Percentiles rank a stretch among this genome's conserved stretches.
These are phyloP conservation scores for Thermothielavioides terrestris DNA, from an alignment of 495 filamentous ascomycete species.

Conservation along the genomic window DNA sequence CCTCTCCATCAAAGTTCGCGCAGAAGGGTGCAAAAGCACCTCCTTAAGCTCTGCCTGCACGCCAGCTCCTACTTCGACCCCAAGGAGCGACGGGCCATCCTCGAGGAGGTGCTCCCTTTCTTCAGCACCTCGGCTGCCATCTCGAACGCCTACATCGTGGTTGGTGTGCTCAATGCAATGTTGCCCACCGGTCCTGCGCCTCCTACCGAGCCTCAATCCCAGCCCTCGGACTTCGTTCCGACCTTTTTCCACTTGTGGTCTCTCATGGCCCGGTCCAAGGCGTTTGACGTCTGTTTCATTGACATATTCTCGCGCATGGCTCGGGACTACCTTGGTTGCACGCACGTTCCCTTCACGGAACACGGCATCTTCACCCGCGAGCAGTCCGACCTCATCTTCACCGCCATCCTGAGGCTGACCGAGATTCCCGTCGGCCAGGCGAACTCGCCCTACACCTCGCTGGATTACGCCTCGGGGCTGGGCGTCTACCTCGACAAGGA, in stretches of 20 bases:
- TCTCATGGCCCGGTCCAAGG: constrained; percentile 78
- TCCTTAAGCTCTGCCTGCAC: constrained; percentile 83
- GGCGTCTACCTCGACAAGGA: constrained; percentile 84
- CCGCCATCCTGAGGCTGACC: constrained; percentile 75
- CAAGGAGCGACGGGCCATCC: constrained; percentile 69
- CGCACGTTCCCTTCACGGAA: constrained; percentile 72
- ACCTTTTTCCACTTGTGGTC: constrained; percentile 96
- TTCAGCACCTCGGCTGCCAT: constrained; percentile 92
- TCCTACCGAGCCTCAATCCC: constrained; percentile 57
- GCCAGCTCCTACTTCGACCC: constrained; percentile 90
- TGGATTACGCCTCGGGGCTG: constrained; percentile 75
- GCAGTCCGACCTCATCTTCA: constrained; percentile 89
- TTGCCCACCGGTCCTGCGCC: constrained; percentile 78
- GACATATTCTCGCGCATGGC: constrained; percentile 84
- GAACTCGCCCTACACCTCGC: constrained; percentile 80
- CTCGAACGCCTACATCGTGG: constrained; percentile 79
- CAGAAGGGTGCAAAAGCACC: constrained; percentile 39
- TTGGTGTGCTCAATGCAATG: constrained; percentile 74
- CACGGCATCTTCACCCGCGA: constrained; percentile 88
- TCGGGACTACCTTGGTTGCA: constrained; percentile 65
- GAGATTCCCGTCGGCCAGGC: constrained; percentile 97
- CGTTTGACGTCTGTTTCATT: constrained; percentile 77
- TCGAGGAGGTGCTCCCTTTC: constrained; percentile 92
- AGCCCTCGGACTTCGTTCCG: constrained; percentile 76
- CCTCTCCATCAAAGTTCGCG: constrained; percentile 41